phyloP scores from a whole-genome alignment of 495 filamentous ascomycete genomes.

The Staphylotrichum tortipilum region DNA sequence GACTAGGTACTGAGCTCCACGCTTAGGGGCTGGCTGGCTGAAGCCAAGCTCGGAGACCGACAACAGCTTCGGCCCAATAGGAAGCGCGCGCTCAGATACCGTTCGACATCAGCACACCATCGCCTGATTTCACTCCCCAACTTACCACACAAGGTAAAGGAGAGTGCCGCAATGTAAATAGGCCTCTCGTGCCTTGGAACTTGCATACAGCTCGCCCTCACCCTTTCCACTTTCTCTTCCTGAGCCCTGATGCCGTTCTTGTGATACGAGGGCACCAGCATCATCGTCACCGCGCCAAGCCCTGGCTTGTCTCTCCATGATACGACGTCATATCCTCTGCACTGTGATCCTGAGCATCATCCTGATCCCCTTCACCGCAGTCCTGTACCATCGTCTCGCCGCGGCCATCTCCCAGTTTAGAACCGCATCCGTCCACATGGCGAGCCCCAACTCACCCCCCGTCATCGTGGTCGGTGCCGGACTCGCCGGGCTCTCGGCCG shows the following conservation, averaged over 20 bases:
- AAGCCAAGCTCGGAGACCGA: background rate
- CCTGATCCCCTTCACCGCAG: constrained; percentile 11
- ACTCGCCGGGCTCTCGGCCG: constrained; percentile 43
- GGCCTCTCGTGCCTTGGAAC: too few species aligned
- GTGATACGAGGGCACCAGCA: too few species aligned
- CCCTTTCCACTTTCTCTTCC: too few species aligned
- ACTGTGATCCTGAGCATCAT: constrained; percentile 9
- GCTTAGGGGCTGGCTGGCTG: too few species aligned
- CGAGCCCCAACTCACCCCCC: constrained; percentile 2
- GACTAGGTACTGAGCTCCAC: too few species aligned
- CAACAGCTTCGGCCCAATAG: background rate
- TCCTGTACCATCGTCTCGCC: constrained; percentile 9
- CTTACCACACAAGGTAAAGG: too few species aligned
- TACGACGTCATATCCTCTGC: constrained; percentile 4
- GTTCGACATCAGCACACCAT: constrained; percentile 4
- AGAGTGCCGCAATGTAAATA: too few species aligned
- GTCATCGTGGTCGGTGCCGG: constrained; percentile 46
- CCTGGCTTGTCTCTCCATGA: constrained; percentile 4
- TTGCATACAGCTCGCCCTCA: too few species aligned
- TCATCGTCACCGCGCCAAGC: background rate
- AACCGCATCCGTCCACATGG: background rate
- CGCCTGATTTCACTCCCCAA: constrained; percentile 7
- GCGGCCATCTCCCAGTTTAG: background rate
- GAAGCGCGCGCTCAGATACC: background rate
- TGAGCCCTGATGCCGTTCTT: too few species aligned